A percentile compares a stretch with the other conserved stretches of the same genome.
phyloP scores from a whole-genome alignment of 2,329 filamentous ascomycete genomes.

The Penicillium glabrum region DNA sequence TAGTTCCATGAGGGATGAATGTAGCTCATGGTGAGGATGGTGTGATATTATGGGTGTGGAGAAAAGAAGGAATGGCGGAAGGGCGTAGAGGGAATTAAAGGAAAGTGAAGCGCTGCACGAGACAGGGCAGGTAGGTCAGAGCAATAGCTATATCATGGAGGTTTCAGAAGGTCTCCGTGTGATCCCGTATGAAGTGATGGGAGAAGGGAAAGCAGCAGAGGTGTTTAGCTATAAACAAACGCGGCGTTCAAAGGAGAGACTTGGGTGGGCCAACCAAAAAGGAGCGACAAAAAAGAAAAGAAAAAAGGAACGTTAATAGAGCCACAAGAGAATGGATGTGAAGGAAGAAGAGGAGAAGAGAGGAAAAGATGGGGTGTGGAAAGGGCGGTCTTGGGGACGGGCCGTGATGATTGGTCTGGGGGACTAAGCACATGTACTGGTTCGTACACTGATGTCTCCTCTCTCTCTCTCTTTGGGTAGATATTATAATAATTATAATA shows the following conservation, averaged over 20 bases:
- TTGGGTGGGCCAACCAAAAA: slow-evolving; percentile 19
- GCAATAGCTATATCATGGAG: slow-evolving; percentile 1
- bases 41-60: background rate
- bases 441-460: background rate
- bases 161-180: background rate
- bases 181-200: background rate
- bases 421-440: background rate
- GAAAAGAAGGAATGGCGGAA: slow-evolving; percentile 3
- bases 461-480: background rate
- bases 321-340: background rate
- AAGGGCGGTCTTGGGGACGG: slow-evolving; percentile 8
- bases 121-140: background rate
- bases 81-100: slow-evolving; percentile 4
- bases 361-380: slow-evolving; percentile 10
- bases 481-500: background rate
- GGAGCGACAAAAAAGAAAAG: slow-evolving; percentile 22
- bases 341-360: slow-evolving; percentile 17
- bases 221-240: slow-evolving; percentile 17
- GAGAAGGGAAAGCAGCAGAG: slow-evolving; percentile 9
- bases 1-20: slow-evolving; percentile 40
- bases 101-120: slow-evolving; percentile 1
- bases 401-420: slow-evolving; percentile 4
- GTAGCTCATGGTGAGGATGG: slow-evolving; percentile 35
- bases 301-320: slow-evolving; percentile 18
- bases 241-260: slow-evolving; percentile 25